Evolutionary conservation across 768 basidiomycete genomes (phyloP).

Genomic region (Amyloporia xantha): DNA sequence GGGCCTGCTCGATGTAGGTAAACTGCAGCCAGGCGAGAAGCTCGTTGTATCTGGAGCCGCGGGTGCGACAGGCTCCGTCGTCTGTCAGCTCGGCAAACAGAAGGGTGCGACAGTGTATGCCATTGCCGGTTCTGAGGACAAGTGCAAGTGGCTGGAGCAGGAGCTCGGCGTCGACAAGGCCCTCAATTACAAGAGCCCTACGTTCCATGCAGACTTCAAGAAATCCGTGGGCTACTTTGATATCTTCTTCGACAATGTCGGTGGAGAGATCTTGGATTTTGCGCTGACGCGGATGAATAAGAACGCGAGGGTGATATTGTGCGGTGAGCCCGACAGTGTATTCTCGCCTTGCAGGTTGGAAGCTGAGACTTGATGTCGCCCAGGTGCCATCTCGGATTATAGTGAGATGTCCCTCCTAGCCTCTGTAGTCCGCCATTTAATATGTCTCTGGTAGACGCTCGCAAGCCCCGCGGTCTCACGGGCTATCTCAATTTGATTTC

Average conservation of each 20-base stretch:
- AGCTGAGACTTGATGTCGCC: too few relatives aligned
- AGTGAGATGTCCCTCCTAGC: conserved; percentile 36
- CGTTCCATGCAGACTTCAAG: conserved; percentile 70
- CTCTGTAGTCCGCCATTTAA: neutral
- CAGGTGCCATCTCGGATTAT: conserved; percentile 84
- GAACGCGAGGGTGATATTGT: conserved; percentile 71
- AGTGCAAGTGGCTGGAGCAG: conserved; percentile 79
- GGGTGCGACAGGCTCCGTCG: conserved; percentile 80
- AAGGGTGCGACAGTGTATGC: conserved; percentile 79
- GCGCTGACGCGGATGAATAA: conserved; percentile 68
- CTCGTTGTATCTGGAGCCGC: conserved; percentile 89
- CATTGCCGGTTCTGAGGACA: conserved; percentile 79
- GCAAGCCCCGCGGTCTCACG: conserved; percentile 58
- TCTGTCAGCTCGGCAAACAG: conserved; percentile 78
- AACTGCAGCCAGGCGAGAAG: conserved; percentile 78
- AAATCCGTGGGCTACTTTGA: conserved; percentile 67
- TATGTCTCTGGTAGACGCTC: conserved; percentile 36
- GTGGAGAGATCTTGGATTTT: conserved; percentile 77
- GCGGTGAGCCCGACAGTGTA: conserved; percentile 52
- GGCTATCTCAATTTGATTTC: conserved; percentile 65
- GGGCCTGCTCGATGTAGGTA: conserved; percentile 79
- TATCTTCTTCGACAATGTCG: conserved; percentile 81
- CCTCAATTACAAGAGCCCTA: conserved; percentile 80
- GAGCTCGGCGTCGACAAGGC: conserved; percentile 80
- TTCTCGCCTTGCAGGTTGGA: too few relatives aligned